Percentiles rank a stretch among this genome's conserved stretches.
Conservation (phyloP, 2,329 filamentous ascomycete species). For the Torrubiellomyces zombiae region DNA sequence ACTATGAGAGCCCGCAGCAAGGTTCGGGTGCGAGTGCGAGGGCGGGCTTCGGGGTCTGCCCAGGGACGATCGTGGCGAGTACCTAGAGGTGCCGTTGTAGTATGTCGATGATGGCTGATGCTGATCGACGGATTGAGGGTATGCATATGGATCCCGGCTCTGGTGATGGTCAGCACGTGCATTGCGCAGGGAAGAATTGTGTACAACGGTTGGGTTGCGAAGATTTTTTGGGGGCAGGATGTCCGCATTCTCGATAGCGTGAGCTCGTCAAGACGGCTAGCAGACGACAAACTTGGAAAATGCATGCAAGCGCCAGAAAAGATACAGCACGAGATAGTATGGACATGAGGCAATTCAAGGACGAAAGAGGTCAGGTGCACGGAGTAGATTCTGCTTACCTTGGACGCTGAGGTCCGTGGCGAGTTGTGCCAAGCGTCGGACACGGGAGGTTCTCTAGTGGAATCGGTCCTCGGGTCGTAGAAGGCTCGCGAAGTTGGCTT, state of each 20-base stretch:
- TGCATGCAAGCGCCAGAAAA: too few relatives aligned
- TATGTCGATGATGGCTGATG: conserved; percentile 24
- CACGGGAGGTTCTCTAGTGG: conserved; percentile 27
- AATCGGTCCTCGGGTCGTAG: conserved; percentile 38
- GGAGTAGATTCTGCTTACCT: conserved; percentile 32
- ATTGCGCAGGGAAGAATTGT: too few relatives aligned
- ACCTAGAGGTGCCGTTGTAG: conserved; percentile 28
- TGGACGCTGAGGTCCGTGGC: conserved; percentile 25
- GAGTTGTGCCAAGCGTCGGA: conserved; percentile 32
- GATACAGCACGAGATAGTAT: conserved; percentile 1
- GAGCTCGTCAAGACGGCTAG: too few relatives aligned
- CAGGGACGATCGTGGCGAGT: conserved; percentile 31
- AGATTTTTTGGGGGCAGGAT: too few relatives aligned
- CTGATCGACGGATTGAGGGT: conserved; percentile 26
- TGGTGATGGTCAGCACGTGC: too few relatives aligned
- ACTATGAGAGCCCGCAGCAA: conserved; percentile 24
- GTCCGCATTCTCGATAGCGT: too few relatives aligned
- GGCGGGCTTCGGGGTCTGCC: conserved; percentile 31
- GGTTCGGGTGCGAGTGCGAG: conserved; percentile 31
- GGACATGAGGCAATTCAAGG: conserved; percentile 1
- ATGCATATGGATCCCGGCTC: conserved; percentile 34
- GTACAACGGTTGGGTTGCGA: conserved; percentile 14
- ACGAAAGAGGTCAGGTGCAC: background rate
- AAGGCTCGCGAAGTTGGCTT: conserved; percentile 27
- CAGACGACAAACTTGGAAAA: too few relatives aligned